Evolutionary conservation across 148 eudicot species (phyloP).

Genomic region (Dianthus caryophyllus): DNA sequence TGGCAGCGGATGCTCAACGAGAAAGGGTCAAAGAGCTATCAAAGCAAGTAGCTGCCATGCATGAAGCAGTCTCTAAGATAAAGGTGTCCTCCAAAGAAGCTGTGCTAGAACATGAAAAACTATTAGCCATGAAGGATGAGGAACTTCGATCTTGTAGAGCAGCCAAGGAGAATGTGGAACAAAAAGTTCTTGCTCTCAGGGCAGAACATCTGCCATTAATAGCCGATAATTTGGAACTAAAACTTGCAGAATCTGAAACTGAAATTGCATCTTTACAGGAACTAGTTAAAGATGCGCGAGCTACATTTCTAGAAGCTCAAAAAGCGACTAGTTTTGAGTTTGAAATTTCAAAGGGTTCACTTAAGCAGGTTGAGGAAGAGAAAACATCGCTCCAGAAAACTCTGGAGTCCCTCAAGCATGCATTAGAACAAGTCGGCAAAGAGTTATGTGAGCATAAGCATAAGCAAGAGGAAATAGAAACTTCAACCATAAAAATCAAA

Average conservation of each 20-base stretch:
- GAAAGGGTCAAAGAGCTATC: constrained; percentile 43
- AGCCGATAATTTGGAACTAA: constrained; percentile 33
- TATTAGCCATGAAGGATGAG: constrained; percentile 35
- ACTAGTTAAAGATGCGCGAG: constrained; percentile 36
- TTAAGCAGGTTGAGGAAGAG: constrained; percentile 38
- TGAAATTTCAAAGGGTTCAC: constrained; percentile 39
- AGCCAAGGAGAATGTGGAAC: constrained; percentile 42
- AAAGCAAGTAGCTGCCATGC: constrained; percentile 41
- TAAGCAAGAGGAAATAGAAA: constrained; percentile 33
- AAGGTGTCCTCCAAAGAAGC: constrained; percentile 40
- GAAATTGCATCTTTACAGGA: constrained; percentile 45
- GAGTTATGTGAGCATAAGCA: constrained; percentile 36
- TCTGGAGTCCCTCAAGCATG: constrained; percentile 45
- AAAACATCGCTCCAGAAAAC: constrained; percentile 30
- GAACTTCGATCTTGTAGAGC: constrained; percentile 22
- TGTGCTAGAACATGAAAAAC: constrained; percentile 39
- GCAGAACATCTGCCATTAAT: constrained; percentile 32
- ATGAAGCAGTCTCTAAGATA: constrained; percentile 37
- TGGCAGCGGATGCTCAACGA: constrained; percentile 34
- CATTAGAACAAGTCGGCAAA: constrained; percentile 44
- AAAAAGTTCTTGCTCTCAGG: constrained; percentile 32
- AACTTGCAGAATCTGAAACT: constrained; percentile 52
- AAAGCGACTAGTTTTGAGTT: constrained; percentile 36
- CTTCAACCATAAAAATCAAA: constrained; percentile 26
- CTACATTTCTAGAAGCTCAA: constrained; percentile 35